Percentiles rank a stretch among this genome's conserved stretches.
These are phyloP conservation scores for Claviceps pusilla DNA, from an alignment of 2,329 filamentous ascomycete genomes.

Conservation along the genomic window DNA sequence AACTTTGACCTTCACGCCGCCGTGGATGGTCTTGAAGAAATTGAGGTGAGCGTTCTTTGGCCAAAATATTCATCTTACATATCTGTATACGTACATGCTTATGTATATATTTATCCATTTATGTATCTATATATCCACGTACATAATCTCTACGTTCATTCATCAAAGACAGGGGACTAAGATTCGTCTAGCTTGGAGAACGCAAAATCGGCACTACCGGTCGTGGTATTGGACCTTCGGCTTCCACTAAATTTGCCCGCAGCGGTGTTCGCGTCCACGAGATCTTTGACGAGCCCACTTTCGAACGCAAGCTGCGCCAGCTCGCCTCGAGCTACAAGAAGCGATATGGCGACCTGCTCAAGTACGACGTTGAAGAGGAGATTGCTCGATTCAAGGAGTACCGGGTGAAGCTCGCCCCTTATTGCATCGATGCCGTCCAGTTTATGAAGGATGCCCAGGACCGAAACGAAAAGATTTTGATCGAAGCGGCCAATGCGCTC, in stretches of 20 bases:
- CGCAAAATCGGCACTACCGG: conserved; percentile 23
- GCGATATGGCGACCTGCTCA: conserved; percentile 50
- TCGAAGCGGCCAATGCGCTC: conserved; percentile 48
- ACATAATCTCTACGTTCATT: too few species aligned
- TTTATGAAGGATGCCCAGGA: conserved; percentile 48
- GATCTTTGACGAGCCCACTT: conserved; percentile 49
- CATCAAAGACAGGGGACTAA: not conserved
- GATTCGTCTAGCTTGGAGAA: not conserved
- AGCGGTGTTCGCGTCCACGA: conserved; percentile 54
- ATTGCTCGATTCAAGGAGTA: conserved; percentile 46
- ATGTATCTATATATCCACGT: too few species aligned
- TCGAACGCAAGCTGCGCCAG: conserved; percentile 49
- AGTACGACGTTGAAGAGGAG: conserved; percentile 56
- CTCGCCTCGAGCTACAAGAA: conserved; percentile 47
- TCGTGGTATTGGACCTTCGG: conserved; percentile 15
- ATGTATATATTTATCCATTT: too few species aligned
- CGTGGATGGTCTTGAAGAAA: conserved; percentile 55
- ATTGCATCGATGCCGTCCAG: conserved; percentile 51
- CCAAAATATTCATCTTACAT: too few species aligned
- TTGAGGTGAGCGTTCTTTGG: conserved; percentile 24
- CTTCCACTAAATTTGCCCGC: conserved; percentile 21
- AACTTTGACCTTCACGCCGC: conserved; percentile 50
- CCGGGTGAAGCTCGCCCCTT: conserved; percentile 40
- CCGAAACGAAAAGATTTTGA: conserved; percentile 42
- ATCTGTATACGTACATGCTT: too few species aligned